Conservation (phyloP, 2,329 filamentous ascomycete genomes). For the Xylariaceae sp. region DNA sequence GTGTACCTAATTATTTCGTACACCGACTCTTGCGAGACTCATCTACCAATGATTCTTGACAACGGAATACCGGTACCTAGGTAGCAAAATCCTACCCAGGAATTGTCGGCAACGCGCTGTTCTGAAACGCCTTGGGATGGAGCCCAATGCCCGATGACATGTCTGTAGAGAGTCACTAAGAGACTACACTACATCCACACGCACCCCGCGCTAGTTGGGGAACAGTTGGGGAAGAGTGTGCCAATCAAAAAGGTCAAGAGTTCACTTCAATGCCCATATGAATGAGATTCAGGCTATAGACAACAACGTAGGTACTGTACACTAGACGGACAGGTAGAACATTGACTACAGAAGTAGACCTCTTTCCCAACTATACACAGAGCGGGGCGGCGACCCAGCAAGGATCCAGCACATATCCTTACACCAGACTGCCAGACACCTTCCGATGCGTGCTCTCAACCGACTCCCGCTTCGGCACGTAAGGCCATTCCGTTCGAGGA, state of each 20-base stretch:
- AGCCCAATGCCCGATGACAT: too few relatives aligned
- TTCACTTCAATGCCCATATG: not conserved
- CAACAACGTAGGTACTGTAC: too few relatives aligned
- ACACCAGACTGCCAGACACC: conserved; percentile 24
- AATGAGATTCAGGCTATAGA: not conserved
- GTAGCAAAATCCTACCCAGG: too few relatives aligned
- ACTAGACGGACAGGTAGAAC: too few relatives aligned
- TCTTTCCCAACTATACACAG: not conserved
- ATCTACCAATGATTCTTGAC: too few relatives aligned
- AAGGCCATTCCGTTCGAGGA: conserved; percentile 30
- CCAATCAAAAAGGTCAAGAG: not conserved
- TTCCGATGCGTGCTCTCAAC: conserved; percentile 29
- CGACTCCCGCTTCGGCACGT: conserved; percentile 23
- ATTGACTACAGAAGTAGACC: not conserved
- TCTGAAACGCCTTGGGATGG: too few relatives aligned
- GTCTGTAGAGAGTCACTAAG: too few relatives aligned
- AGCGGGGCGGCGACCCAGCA: not conserved
- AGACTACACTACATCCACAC: too few relatives aligned
- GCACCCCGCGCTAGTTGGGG: not conserved
- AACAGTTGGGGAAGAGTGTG: not conserved
- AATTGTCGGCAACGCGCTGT: too few relatives aligned
- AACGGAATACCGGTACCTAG: too few relatives aligned
- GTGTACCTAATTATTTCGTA: not conserved
- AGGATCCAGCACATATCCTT: not conserved
- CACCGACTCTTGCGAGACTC: not conserved